Conservation (phyloP, 306 rosid species). For the Sphenostylis stenocarpa region DNA sequence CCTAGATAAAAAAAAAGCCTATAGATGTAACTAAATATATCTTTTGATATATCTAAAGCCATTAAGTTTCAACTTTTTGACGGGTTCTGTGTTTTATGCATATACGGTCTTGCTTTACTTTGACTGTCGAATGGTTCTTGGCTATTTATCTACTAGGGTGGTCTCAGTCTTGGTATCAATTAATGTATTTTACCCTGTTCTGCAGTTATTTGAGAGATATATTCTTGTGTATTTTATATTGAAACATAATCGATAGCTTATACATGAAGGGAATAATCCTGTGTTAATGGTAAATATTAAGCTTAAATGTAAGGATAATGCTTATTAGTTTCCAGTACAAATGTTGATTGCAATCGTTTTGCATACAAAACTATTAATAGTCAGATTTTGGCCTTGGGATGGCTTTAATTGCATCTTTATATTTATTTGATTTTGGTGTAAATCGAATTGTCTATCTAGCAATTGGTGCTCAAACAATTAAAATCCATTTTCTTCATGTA, state of each 20-base stretch:
- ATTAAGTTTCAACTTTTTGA: background rate
- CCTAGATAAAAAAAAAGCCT: background rate
- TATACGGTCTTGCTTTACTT: background rate
- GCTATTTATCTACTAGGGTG: background rate
- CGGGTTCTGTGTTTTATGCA: background rate
- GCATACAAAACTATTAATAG: conserved; percentile 11
- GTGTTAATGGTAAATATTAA: background rate
- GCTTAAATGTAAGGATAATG: conserved; percentile 5
- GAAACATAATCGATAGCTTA: background rate
- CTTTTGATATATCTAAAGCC: conserved; percentile 2
- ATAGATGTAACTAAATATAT: background rate
- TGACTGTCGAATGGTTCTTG: background rate
- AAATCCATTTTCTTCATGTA: conserved; percentile 9
- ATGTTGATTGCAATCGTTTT: conserved; percentile 14
- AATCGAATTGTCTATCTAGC: conserved; percentile 2
- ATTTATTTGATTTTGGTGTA: background rate
- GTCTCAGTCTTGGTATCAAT: background rate
- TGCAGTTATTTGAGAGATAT: background rate
- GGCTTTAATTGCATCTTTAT: conserved; percentile 6
- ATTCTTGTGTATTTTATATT: conserved; percentile 14
- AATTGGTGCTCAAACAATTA: background rate
- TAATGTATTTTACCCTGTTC: background rate
- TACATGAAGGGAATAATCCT: background rate
- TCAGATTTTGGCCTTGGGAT: background rate
- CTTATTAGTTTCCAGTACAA: background rate